phyloP scores from a whole-genome alignment of 1,139 yeast species.

The Wickerhamomyces sp. region DNA sequence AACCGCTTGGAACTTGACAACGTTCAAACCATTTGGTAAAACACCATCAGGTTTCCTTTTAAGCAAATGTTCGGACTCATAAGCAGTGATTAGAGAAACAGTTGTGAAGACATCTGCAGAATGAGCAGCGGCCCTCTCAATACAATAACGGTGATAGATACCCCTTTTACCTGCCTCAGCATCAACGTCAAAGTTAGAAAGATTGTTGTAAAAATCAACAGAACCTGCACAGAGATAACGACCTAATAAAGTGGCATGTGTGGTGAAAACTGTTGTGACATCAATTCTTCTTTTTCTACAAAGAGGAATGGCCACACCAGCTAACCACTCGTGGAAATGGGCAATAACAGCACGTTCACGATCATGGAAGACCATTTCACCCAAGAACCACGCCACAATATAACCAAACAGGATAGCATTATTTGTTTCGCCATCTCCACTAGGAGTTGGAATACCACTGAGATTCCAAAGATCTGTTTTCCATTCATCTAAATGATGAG shows the following conservation, averaged over 20 bases:
- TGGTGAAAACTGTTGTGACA: slow-evolving; percentile 92
- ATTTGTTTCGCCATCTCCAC: slow-evolving; percentile 80
- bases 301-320: slow-evolving; percentile 92
- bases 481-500: slow-evolving; percentile 79
- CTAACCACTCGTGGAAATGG: slow-evolving; percentile 98
- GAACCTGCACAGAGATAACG: slow-evolving; percentile 95
- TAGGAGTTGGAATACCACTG: slow-evolving; percentile 93
- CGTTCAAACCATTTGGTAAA: slow-evolving; percentile 93
- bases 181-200: slow-evolving; percentile 89
- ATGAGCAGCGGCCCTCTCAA: slow-evolving; percentile 95
- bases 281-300: slow-evolving; percentile 90
- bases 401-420: slow-evolving; percentile 93
- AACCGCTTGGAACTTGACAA: slow-evolving; percentile 93
- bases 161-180: slow-evolving; percentile 98
- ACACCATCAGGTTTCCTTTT: slow-evolving; percentile 98
- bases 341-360: slow-evolving; percentile 84
- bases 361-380: slow-evolving; percentile 83
- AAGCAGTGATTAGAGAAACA: slow-evolving; percentile 94
- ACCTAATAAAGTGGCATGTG: slow-evolving; percentile 94
- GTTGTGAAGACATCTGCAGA: slow-evolving; percentile 97
- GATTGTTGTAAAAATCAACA: slow-evolving; percentile 90
- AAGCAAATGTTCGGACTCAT: slow-evolving; percentile 86
- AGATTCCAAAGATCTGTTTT: slow-evolving; percentile 87
- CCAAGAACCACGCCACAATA: slow-evolving; percentile 94
- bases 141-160: slow-evolving; percentile 93